Evolutionary conservation across 345 rosid genomes (phyloP).

Genomic region (Mallotus nudiflorus): DNA sequence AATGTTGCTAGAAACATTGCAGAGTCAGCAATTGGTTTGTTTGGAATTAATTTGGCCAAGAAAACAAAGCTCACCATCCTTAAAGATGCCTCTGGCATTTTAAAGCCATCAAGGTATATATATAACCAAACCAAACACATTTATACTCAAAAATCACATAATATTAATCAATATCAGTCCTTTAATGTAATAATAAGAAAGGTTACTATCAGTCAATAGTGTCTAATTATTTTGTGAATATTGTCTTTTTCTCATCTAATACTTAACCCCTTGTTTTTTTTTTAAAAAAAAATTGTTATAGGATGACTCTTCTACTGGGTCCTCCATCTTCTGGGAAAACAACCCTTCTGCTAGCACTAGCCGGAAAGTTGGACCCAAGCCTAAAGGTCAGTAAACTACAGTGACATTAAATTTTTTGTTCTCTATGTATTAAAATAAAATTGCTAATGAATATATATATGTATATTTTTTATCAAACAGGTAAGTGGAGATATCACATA

Average conservation of each 20-base stretch:
- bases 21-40: constrained; percentile 57
- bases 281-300: constrained; percentile 22
- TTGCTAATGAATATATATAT: no score
- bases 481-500: constrained; percentile 66
- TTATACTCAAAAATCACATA: background rate
- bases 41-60: constrained; percentile 64
- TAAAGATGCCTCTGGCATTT: constrained; percentile 66
- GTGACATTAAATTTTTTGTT: background rate
- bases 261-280: background rate
- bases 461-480: constrained; percentile 26
- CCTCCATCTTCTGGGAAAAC: constrained; percentile 97
- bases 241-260: background rate
- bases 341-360: constrained; percentile 79
- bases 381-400: constrained; percentile 53
- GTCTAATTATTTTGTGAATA: no score
- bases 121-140: background rate
- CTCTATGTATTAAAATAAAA: no score
- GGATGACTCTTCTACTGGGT: constrained; percentile 82
- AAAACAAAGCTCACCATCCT: constrained; percentile 73
- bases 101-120: constrained; percentile 72
- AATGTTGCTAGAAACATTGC: constrained; percentile 63
- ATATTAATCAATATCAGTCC: background rate
- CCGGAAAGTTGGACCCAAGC: constrained; percentile 73
- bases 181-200: no score
- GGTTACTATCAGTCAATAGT: no score